A percentile compares a stretch with the other conserved stretches of the same genome.
Conservation (phyloP, 177 flowering plant species). For the Telopea speciosissima region DNA sequence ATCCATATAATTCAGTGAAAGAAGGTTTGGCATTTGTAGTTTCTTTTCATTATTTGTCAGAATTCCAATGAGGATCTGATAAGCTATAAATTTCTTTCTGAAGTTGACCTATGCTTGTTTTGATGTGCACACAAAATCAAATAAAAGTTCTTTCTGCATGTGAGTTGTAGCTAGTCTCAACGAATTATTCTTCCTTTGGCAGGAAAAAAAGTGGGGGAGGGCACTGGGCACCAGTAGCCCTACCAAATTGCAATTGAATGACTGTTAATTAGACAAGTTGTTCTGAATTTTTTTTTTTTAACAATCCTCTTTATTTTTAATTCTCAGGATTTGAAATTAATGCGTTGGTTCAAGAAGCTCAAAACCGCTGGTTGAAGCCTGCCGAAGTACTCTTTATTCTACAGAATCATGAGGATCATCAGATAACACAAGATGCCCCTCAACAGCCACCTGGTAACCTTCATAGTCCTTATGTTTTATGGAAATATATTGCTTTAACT, state of each 20-base stretch:
- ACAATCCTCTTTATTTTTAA: neutral
- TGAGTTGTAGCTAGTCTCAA: neutral
- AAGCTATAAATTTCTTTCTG: neutral
- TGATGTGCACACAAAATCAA: neutral
- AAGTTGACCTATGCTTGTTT: neutral
- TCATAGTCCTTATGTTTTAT: neutral
- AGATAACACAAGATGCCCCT: conserved; percentile 48
- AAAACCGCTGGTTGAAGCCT: conserved; percentile 80
- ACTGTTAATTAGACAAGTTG: neutral
- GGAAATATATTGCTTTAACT: neutral
- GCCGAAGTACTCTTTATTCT: conserved; percentile 70
- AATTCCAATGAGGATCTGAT: neutral
- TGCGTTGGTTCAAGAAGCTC: conserved; percentile 60
- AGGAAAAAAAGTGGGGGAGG: neutral
- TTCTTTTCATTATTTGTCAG: neutral
- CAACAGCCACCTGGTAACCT: conserved; percentile 59
- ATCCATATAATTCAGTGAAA: neutral
- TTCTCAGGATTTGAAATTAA: conserved; percentile 54
- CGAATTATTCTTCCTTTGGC: neutral
- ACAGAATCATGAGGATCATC: conserved; percentile 51
- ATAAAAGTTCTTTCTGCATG: neutral
- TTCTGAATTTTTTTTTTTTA: neutral
- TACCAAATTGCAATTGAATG: neutral
- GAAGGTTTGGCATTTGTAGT: neutral
- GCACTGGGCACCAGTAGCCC: neutral